Evolutionary conservation across 2,329 filamentous ascomycete genomes (phyloP).

Genomic region (Cryphonectria radicalis): DNA sequence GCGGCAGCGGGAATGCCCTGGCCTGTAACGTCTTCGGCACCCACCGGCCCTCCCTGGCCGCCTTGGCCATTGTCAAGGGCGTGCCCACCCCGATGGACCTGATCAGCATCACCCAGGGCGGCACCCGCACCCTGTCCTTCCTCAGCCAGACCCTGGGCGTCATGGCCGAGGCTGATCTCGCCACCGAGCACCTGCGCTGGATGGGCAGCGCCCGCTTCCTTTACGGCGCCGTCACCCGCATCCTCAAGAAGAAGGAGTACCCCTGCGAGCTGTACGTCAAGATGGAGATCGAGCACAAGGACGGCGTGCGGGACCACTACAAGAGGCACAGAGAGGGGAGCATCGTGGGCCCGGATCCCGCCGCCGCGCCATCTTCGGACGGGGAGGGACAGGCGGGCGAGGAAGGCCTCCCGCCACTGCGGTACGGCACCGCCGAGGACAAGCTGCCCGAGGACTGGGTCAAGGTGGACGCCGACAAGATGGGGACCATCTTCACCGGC

Average conservation of each 20-base stretch:
- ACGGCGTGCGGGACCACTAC: conserved; percentile 75
- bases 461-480: conserved; percentile 70
- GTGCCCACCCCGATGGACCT: conserved; percentile 83
- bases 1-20: conserved; percentile 93
- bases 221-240: conserved; percentile 77
- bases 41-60: conserved; percentile 72
- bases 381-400: conserved; percentile 26
- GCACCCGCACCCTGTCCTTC: conserved; percentile 78
- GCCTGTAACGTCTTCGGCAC: conserved; percentile 88
- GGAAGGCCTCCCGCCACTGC: conserved; percentile 69
- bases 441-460: conserved; percentile 79
- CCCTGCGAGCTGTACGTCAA: conserved; percentile 89
- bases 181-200: conserved; percentile 89
- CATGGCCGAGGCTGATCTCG: conserved; percentile 87
- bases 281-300: conserved; percentile 77
- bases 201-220: conserved; percentile 88
- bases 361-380: conserved; percentile 20
- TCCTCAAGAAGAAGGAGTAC: conserved; percentile 78
- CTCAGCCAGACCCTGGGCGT: conserved; percentile 89
- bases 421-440: conserved; percentile 80
- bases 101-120: conserved; percentile 83
- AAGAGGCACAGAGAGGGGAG: conserved; percentile 43
- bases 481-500: conserved; percentile 92
- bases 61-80: conserved; percentile 85
- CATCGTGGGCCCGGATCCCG: conserved; percentile 15